Base-by-base conservation (phyloP, 768 basidiomycete species). In the Fomitopsis serialis region DNA sequence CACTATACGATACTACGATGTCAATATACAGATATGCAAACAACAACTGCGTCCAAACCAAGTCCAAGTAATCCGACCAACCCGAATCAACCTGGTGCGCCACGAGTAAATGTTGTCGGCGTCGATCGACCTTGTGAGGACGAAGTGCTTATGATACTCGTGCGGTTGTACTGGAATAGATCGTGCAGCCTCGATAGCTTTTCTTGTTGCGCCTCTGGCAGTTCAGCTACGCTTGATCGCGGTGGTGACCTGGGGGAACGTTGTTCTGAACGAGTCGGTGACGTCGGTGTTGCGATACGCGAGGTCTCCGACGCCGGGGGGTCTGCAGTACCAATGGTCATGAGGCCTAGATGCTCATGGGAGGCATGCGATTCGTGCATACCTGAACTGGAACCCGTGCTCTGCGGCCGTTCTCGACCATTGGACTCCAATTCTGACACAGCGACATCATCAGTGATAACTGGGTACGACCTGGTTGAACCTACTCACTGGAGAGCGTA, bases 131-230 rank as follows among this genome's bases (percentile, higher is more conserved):
- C 64, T 6, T 65, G 60, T 19, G 72, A 74, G 10, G 78, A 77
- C 6, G 69, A 71, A 49, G 70, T 74, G 61, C 77, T 79, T 23
- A 68, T 61, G 36, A 80, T 80, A 65, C 88, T 89, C 23, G 85
- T 80, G 50, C 88, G 79, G 68, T 32, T 32, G 29, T 92, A 92
- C 61, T 89, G 87, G 70, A 92, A 92, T 57, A 92, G 76, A 63
- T 88, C 82, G 64, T 92, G 90, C 49, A 92, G 66, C 61, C 85
- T 74, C 40, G 89, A 85, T 29, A 91, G 65, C 62, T 82, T 84
- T 50, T 89, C 85, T 60, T 87, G 82, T 46, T 68, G 65, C 5
- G 64, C 64, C 24, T 58, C 59, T 19, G 66, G 60, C 6, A 65
- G 56, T 24, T 67, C 66, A n/a, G 65, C 57, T 24, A 64, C 46